A percentile compares a stretch with the other conserved stretches of the same genome.
phyloP scores from a whole-genome alignment of 2,329 filamentous ascomycete genomes.

The Claviceps sp. region DNA sequence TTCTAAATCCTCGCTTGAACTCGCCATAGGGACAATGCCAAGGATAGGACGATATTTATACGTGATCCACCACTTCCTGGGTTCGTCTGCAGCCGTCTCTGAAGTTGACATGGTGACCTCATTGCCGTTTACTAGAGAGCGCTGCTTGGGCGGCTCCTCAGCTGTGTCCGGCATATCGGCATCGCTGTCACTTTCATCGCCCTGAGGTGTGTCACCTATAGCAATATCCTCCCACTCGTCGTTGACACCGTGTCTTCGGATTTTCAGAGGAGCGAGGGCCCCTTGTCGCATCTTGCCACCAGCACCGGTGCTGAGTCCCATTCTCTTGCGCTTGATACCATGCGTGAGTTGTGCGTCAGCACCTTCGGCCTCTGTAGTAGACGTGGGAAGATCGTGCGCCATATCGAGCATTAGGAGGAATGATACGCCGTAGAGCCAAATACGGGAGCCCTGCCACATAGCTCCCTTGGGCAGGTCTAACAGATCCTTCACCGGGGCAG shows the following conservation, averaged over 20 bases:
- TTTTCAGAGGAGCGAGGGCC: conserved; percentile 29
- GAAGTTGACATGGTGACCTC: conserved; percentile 7
- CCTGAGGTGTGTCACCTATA: conserved; percentile 24
- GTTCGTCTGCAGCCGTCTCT: conserved; percentile 13
- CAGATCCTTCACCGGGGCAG: conserved; percentile 57
- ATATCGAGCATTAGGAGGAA: conserved; percentile 93
- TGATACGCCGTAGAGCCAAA: conserved; percentile 78
- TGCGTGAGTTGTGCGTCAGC: conserved; percentile 15
- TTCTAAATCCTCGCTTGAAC: conserved; percentile 42
- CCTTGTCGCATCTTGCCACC: conserved; percentile 38
- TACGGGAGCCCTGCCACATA: conserved; percentile 64
- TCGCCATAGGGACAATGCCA: conserved; percentile 43
- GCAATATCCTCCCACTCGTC: conserved; percentile 27
- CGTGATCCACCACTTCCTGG: conserved; percentile 57
- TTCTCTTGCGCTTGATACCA: conserved; percentile 42
- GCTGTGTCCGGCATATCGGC: conserved; percentile 23
- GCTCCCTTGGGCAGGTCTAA: conserved; percentile 73
- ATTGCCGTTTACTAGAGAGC: conserved; percentile 12
- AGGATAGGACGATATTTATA: conserved; percentile 93
- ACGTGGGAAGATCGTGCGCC: conserved; percentile 47
- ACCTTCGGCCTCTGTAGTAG: conserved; percentile 15
- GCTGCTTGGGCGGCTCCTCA: conserved; percentile 22
- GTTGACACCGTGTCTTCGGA: conserved; percentile 27
- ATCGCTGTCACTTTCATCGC: conserved; percentile 22
- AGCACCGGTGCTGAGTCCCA: conserved; percentile 34